phyloP scores from a whole-genome alignment of 179 eudicot genomes.

The Silene coronaria region DNA sequence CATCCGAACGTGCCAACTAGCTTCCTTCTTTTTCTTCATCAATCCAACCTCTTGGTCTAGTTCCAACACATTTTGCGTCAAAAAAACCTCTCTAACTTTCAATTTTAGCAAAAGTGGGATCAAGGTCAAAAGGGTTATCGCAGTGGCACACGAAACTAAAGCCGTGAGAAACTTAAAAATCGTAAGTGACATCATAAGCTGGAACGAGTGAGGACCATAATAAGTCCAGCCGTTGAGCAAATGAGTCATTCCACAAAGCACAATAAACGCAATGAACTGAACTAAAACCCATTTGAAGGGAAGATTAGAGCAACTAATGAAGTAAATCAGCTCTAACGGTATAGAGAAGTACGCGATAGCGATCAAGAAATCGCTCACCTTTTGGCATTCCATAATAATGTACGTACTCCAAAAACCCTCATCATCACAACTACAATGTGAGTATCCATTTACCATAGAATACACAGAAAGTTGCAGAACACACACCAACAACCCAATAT shows the following conservation, averaged over 20 bases:
- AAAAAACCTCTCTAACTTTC: slow-evolving; percentile 74
- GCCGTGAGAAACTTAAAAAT: slow-evolving; percentile 85
- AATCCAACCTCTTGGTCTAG: slow-evolving; percentile 72
- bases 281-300: slow-evolving; percentile 94
- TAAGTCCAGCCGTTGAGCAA: slow-evolving; percentile 81
- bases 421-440: slow-evolving; percentile 68
- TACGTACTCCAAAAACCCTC: slow-evolving; percentile 69
- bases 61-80: slow-evolving; percentile 66
- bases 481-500: slow-evolving; percentile 39
- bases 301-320: slow-evolving; percentile 69
- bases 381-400: slow-evolving; percentile 60
- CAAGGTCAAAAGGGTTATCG: slow-evolving; percentile 74
- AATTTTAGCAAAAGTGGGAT: slow-evolving; percentile 74
- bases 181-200: slow-evolving; percentile 71
- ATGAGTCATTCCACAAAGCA: slow-evolving; percentile 93
- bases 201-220: slow-evolving; percentile 72
- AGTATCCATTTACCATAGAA: slow-evolving; percentile 34
- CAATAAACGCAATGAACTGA: slow-evolving; percentile 80
- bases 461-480: slow-evolving; percentile 34
- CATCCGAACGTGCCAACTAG: slow-evolving; percentile 84
- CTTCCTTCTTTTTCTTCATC: slow-evolving; percentile 70
- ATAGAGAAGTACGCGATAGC: slow-evolving; percentile 88
- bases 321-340: slow-evolving; percentile 80
- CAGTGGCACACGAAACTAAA: slow-evolving; percentile 85
- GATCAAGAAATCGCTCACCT: slow-evolving; percentile 77